Evolutionary conservation across 345 rosid species (phyloP).

Genomic region (Bruguiera sexangula): DNA sequence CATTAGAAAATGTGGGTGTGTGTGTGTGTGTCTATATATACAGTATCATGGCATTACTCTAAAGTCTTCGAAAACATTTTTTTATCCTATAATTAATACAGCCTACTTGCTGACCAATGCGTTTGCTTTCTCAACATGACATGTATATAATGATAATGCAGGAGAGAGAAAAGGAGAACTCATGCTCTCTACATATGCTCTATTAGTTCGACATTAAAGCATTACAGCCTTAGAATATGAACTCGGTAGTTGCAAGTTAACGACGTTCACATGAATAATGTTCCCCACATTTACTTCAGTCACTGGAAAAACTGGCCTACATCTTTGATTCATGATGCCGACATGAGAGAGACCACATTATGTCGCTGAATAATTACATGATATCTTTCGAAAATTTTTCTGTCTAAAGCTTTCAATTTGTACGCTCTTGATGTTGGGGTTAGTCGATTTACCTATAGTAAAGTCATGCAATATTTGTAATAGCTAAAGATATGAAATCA

Average conservation of each 20-base stretch:
- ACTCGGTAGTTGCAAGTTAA: slow-evolving; percentile 2
- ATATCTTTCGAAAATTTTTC: not conserved
- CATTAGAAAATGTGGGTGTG: not conserved
- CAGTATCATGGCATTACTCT: not conserved
- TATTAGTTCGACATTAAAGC: not conserved
- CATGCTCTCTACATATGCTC: not conserved
- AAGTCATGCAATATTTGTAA: too few relatives aligned
- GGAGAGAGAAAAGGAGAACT: not conserved
- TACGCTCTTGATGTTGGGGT: not conserved
- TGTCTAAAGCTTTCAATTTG: not conserved
- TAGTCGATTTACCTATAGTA: too few relatives aligned
- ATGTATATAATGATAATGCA: not conserved
- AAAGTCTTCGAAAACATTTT: not conserved
- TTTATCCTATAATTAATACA: not conserved
- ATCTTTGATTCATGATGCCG: not conserved
- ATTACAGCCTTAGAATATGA: not conserved
- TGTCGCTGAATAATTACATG: not conserved
- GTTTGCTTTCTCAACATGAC: not conserved
- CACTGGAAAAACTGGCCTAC: not conserved
- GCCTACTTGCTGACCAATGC: not conserved
- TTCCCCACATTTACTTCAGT: not conserved
- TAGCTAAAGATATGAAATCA: too few relatives aligned
- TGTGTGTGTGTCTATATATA: not conserved
- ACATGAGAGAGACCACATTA: slow-evolving; percentile 10
- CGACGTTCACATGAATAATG: slow-evolving; percentile 5